Evolutionary conservation across 495 filamentous ascomycete species (phyloP).

Genomic region (Elasticomyces elasticus): DNA sequence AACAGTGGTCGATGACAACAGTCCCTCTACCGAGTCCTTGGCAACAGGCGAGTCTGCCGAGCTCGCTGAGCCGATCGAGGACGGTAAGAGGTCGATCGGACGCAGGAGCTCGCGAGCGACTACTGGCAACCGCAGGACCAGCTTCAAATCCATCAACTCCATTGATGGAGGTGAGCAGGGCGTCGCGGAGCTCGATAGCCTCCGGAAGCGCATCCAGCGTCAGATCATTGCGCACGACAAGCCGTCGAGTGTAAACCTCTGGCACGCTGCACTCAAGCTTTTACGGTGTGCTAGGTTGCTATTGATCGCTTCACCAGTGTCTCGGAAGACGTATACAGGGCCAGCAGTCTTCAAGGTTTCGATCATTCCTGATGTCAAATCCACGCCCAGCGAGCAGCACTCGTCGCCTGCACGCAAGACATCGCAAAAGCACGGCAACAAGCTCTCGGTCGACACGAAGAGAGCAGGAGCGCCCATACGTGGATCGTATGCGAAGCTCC

Average conservation of each 20-base stretch:
- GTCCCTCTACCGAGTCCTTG: not conserved
- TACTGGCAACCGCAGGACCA: slow-evolving; percentile 11
- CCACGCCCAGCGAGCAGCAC: not conserved
- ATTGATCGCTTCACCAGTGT: not conserved
- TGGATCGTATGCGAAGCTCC: not conserved
- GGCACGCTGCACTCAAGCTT: slow-evolving; percentile 18
- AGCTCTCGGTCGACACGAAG: not conserved
- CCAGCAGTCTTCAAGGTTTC: not conserved
- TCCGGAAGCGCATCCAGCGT: slow-evolving; percentile 24
- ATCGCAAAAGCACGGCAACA: not conserved
- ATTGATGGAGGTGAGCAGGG: slow-evolving; percentile 9
- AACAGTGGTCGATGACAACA: slow-evolving; percentile 7
- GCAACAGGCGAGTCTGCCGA: not conserved
- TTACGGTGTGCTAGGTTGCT: slow-evolving; percentile 5
- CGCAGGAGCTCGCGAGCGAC: slow-evolving; percentile 1
- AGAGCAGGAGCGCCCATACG: not conserved
- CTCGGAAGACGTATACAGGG: not conserved
- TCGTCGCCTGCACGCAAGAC: not conserved
- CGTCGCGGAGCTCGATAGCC: slow-evolving; percentile 18
- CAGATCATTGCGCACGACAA: slow-evolving; percentile 17
- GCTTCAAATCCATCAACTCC: slow-evolving; percentile 7
- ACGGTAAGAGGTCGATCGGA: not conserved
- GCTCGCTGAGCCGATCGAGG: not conserved
- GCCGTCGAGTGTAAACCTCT: slow-evolving; percentile 17
- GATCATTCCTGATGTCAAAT: not conserved